Conservation (phyloP, 2,329 filamentous ascomycete species). For the Pseudogymnoascus sp. region DNA sequence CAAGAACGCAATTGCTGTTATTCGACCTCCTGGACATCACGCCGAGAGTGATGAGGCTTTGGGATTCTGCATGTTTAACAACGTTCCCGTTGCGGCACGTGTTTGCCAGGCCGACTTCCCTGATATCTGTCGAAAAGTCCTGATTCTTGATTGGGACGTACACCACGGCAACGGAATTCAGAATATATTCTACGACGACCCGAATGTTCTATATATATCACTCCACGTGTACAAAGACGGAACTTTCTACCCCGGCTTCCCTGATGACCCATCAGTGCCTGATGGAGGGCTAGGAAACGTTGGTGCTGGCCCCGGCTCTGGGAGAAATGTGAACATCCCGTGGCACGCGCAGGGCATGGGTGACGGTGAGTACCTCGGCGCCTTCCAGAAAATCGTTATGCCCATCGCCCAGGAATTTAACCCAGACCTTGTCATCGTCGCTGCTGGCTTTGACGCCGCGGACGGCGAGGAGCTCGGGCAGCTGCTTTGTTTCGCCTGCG, state of each 20-base stretch:
- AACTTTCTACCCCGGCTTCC: constrained; percentile 72
- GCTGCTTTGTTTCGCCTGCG: constrained; percentile 81
- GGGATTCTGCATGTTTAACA: constrained; percentile 98
- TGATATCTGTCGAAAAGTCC: constrained; percentile 73
- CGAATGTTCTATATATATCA: constrained; percentile 93
- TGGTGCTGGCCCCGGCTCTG: constrained; percentile 47
- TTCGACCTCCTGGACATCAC: constrained; percentile 91
- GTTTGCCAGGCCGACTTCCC: constrained; percentile 80
- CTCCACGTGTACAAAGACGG: constrained; percentile 83
- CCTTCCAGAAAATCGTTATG: constrained; percentile 95
- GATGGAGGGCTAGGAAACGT: constrained; percentile 57
- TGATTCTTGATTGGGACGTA: constrained; percentile 90
- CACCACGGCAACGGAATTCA: constrained; percentile 87
- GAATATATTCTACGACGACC: constrained; percentile 90
- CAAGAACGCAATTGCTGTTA: constrained; percentile 93
- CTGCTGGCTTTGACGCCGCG: constrained; percentile 92
- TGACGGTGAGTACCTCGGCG: constrained; percentile 93
- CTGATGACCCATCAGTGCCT: constrained; percentile 50
- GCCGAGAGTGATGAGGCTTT: constrained; percentile 80
- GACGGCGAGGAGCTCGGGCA: constrained; percentile 87
- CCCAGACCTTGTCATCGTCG: constrained; percentile 90
- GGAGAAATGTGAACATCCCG: constrained; percentile 60
- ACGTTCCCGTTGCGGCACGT: constrained; percentile 86
- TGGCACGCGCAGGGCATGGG: constrained; percentile 76
- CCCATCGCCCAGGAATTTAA: constrained; percentile 90